phyloP scores from a whole-genome alignment of 192 early-diverging fungal genomes.

The Dimargaris verticillata region DNA sequence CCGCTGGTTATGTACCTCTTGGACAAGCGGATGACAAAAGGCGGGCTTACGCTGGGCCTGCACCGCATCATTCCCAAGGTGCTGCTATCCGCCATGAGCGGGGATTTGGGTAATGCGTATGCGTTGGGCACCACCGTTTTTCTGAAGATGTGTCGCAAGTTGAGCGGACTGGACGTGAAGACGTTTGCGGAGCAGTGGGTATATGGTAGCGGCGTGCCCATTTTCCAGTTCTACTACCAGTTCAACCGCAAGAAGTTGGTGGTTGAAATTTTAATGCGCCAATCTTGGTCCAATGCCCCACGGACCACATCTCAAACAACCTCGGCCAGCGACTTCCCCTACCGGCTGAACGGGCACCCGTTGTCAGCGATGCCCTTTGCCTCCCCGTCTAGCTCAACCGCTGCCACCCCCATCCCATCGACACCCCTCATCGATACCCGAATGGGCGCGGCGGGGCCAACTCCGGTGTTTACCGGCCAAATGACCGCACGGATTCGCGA shows the following conservation, averaged over 20 bases:
- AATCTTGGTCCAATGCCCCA: slow-evolving; percentile 47
- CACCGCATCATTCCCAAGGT: slow-evolving; percentile 68
- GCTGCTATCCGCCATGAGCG: slow-evolving; percentile 54
- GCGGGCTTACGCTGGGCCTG: slow-evolving; percentile 48
- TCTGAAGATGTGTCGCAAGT: slow-evolving; percentile 64
- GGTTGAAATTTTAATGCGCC: slow-evolving; percentile 73
- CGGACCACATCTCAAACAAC: background rate
- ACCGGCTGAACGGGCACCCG: slow-evolving; percentile 11
- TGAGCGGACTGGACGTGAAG: slow-evolving; percentile 68
- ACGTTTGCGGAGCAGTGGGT: slow-evolving; percentile 89
- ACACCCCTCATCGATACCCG: background rate
- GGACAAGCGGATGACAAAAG: slow-evolving; percentile 59
- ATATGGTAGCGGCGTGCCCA: slow-evolving; percentile 77
- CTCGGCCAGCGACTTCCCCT: slow-evolving; percentile 11
- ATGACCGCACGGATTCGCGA: slow-evolving; percentile 63
- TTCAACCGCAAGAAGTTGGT: slow-evolving; percentile 96
- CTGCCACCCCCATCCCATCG: slow-evolving; percentile 17
- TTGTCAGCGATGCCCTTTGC: too few species aligned
- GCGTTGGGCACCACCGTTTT: slow-evolving; percentile 54
- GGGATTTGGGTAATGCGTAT: slow-evolving; percentile 33
- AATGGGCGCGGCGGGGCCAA: background rate
- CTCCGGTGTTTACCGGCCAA: slow-evolving; percentile 34
- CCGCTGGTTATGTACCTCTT: slow-evolving; percentile 85
- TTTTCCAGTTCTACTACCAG: slow-evolving; percentile 59
- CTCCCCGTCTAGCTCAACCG: too few species aligned